These are phyloP conservation scores for Asterella californica DNA, from an alignment of 225 moss, liverwort and hornwort genomes.

Conservation along the genomic window DNA sequence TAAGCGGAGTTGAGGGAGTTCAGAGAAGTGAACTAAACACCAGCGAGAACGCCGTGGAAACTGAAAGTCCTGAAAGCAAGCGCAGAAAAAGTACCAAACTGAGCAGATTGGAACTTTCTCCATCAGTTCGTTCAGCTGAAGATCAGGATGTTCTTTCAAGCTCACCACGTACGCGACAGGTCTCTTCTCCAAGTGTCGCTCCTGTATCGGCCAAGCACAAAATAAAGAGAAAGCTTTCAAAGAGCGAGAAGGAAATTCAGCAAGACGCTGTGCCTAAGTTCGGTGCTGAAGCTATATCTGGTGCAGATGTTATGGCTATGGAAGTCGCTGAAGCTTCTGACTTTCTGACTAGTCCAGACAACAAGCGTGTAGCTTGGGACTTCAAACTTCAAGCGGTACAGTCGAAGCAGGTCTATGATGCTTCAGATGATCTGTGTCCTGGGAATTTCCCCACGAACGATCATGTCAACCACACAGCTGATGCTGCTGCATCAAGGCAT, in stretches of 20 bases:
- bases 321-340: neutral
- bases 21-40: neutral
- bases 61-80: slow-evolving; percentile 32
- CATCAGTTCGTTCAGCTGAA: neutral
- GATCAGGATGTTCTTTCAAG: neutral
- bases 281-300: neutral
- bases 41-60: neutral
- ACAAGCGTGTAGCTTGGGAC: neutral
- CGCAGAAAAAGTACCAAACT: slow-evolving; percentile 25
- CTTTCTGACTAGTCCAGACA: neutral
- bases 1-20: slow-evolving; percentile 10
- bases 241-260: neutral
- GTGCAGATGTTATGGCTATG: neutral
- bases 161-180: neutral
- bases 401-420: neutral
- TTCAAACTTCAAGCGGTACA: neutral
- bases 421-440: neutral
- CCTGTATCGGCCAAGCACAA: neutral
- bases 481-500: neutral
- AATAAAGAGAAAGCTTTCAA: neutral
- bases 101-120: neutral
- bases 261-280: neutral
- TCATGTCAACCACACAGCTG: neutral
- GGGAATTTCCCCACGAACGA: neutral
- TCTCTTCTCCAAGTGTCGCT: neutral